Percentiles rank a stretch among this genome's conserved stretches.
Evolutionary conservation across 257 asterid genomes (phyloP).

Genomic region (Solanum bulbocastanum): DNA sequence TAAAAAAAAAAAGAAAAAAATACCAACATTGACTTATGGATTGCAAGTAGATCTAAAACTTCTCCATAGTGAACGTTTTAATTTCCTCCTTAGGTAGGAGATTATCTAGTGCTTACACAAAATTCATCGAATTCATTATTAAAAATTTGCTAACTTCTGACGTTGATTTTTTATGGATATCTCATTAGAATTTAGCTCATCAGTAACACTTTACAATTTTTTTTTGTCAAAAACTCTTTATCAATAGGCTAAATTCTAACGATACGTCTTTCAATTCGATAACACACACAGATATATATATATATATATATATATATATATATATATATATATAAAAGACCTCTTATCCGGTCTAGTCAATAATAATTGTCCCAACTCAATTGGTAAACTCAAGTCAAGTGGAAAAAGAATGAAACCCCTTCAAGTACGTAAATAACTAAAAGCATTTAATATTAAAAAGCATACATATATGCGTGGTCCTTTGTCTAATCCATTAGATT

Average conservation of each 20-base stretch:
- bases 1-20: too few species aligned
- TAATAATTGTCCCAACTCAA: not conserved
- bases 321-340: not conserved
- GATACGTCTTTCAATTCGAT: not conserved
- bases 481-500: not conserved
- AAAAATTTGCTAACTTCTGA: not conserved
- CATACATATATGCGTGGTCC: not conserved
- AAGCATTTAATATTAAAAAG: not conserved
- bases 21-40: too few species aligned
- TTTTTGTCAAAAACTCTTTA: not conserved
- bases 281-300: not conserved
- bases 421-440: not conserved
- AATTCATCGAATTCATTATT: not conserved
- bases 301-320: too few species aligned
- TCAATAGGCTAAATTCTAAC: not conserved
- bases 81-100: not conserved
- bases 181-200: not conserved
- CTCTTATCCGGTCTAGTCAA: not conserved
- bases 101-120: not conserved
- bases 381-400: not conserved
- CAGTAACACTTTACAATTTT: accelerated
- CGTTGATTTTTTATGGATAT: not conserved
- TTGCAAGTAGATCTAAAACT: not conserved
- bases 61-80: not conserved
- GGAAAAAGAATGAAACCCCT: not conserved